Conservation (phyloP, 306 rosid species). For the Pueraria montana region DNA sequence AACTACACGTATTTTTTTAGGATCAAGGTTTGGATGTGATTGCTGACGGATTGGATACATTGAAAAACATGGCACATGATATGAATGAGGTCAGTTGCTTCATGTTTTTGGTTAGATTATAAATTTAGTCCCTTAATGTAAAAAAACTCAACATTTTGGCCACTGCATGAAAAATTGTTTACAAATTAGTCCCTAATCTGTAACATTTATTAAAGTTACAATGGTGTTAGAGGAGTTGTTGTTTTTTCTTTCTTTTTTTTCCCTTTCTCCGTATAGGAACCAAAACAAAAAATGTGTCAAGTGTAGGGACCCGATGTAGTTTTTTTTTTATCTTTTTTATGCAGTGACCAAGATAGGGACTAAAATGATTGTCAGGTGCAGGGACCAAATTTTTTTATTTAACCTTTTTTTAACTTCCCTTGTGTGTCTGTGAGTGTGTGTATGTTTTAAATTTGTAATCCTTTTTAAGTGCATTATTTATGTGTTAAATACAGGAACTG, state of each 20-base stretch:
- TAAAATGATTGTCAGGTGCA: not conserved
- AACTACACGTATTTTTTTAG: conserved; percentile 53
- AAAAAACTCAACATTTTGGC: not conserved
- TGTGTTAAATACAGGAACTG: conserved; percentile 70
- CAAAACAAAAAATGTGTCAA: not conserved
- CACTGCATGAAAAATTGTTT: not conserved
- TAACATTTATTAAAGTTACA: not conserved
- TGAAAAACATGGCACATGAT: conserved; percentile 97
- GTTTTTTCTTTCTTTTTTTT: too few species aligned
- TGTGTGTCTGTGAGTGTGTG: not conserved
- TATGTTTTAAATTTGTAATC: conserved; percentile 20
- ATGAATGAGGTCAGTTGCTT: conserved; percentile 88
- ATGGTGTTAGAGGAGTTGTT: not conserved
- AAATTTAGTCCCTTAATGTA: not conserved
- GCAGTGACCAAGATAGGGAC: not conserved
- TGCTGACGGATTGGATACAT: conserved; percentile 92
- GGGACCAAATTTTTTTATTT: not conserved
- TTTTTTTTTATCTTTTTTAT: not conserved
- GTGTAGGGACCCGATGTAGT: not conserved
- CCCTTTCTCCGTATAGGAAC: not conserved
- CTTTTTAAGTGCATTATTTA: conserved; percentile 16
- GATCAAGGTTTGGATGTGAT: conserved; percentile 98
- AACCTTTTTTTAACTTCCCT: conserved; percentile 23
- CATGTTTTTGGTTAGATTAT: not conserved
- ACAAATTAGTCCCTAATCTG: not conserved